Evolutionary conservation across 2,329 filamentous ascomycete species (phyloP), one percentile per base, ranked within the genome.

Genomic region (Neofusicoccum sp.): DNA sequence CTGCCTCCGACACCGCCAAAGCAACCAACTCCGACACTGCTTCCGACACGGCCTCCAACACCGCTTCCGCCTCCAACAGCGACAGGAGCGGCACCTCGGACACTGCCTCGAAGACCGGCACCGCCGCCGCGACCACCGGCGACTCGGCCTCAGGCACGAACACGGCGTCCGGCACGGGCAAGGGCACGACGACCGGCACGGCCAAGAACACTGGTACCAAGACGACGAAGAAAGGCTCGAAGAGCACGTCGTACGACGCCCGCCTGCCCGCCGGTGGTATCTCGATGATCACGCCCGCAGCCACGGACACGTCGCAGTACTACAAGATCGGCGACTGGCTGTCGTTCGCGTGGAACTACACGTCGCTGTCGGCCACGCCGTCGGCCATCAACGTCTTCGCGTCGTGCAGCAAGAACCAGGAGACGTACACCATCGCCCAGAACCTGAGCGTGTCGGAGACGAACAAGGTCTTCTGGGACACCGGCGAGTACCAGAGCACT

Each of bases 301-400:
- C 77, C 7, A 70, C 75, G 6, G 76, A 78, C 7, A 76, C 79
- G 14, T 75, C 80, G 4, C 80, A 81, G 59, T 88, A 84, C 74
- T 88, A 86, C 79, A 88, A 87, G 71, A 82, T 88, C 65, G 84
- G 84, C 16, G 79, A 88, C 45, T 79, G 77, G 62, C 75, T 88
- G 31, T 88, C 86, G 0, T 87, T 89, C 65, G 81, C 78, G 20
- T 89, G 86, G 86, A 89, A 89, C 73, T 89, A 88, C 73, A 89
- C 86, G 12, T 86, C 83, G 9, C 75, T 89, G 26, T 80, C 78
- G 20, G 77, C 82, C 16, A 84, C 83, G 0, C 86, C 86, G 0
- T 78, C 79, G 1, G 80, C 79, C 44, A 76, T 89, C 66, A 84
- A 89, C 65, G 79, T 89, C 38, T 73, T 88, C 44, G 86, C 86